Percentiles rank a stretch among this genome's conserved stretches.
Conservation (phyloP, 768 basidiomycete species). For the Sistotremastrum suecicum region DNA sequence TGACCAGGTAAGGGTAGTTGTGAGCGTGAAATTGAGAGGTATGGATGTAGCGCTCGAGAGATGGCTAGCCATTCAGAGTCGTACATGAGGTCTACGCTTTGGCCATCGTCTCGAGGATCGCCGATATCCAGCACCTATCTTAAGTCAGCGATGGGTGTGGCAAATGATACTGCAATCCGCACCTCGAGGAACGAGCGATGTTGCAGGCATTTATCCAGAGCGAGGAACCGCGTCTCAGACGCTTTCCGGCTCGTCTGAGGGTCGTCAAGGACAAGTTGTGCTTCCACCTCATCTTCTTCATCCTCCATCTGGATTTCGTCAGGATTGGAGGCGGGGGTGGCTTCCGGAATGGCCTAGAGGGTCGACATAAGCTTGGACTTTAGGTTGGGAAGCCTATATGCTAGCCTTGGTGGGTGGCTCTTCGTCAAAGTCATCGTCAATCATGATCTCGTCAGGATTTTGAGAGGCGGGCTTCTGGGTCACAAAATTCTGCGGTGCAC, state of each 20-base stretch:
- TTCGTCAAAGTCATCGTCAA: constrained; percentile 17
- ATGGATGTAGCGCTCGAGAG: constrained; percentile 71
- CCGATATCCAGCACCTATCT: too few species aligned
- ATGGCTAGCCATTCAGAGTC: constrained; percentile 95
- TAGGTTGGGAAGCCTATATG: not conserved
- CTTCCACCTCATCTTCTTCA: constrained; percentile 29
- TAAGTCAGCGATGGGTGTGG: too few species aligned
- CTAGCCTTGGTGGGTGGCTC: not conserved
- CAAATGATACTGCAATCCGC: constrained; percentile 1
- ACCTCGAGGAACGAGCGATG: constrained; percentile 74
- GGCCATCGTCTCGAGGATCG: too few species aligned
- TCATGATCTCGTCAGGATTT: constrained; percentile 39
- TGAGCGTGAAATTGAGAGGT: constrained; percentile 38
- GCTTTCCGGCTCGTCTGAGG: constrained; percentile 9
- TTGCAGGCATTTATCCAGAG: constrained; percentile 77
- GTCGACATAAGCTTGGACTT: not conserved
- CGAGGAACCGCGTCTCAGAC: constrained; percentile 62
- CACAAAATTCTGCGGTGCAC: not conserved
- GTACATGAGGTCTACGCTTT: constrained; percentile 32
- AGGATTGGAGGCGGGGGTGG: not conserved
- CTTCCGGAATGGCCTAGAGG: too few species aligned
- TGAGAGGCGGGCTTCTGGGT: constrained; percentile 1
- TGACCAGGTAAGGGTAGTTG: constrained; percentile 51
- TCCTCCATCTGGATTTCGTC: constrained; percentile 13
- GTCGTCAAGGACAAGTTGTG: constrained; percentile 18